Evolutionary conservation across 2,329 filamentous ascomycete species (phyloP).

Genomic region (Pseudocercospora vitis): DNA sequence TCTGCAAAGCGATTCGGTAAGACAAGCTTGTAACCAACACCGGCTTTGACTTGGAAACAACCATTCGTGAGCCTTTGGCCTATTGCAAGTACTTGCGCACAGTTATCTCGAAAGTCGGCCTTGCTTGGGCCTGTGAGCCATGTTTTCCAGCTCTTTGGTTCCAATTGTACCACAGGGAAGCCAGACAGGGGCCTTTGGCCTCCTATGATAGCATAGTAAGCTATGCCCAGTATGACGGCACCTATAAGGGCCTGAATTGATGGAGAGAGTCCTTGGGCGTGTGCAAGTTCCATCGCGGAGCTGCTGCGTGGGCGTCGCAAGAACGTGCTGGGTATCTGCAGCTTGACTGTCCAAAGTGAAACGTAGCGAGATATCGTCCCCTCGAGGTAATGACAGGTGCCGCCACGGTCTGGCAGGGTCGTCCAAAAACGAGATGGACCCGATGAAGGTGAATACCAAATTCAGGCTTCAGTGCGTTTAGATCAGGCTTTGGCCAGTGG

Average conservation of each 20-base stretch:
- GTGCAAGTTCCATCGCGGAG: no score
- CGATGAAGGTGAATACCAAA: no score
- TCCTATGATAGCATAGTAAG: neutral
- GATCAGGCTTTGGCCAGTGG: neutral
- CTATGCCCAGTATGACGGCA: neutral
- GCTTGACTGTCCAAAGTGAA: no score
- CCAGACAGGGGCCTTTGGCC: conserved; percentile 5
- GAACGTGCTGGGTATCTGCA: no score
- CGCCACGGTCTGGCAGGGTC: no score
- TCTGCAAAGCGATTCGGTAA: conserved; percentile 19
- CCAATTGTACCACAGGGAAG: conserved; percentile 11
- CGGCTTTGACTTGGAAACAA: conserved; percentile 23
- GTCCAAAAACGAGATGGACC: no score
- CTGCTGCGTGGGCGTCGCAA: no score
- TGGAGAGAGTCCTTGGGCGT: no score
- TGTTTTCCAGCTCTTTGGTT: conserved; percentile 9
- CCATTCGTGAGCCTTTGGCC: conserved; percentile 10
- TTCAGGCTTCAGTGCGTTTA: no score
- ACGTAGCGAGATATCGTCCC: no score
- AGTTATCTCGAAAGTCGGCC: conserved; percentile 4
- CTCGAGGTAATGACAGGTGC: no score
- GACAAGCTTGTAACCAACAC: conserved; percentile 23
- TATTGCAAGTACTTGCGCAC: conserved; percentile 1
- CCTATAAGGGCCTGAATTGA: neutral
- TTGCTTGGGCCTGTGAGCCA: conserved; percentile 11